Conservation (phyloP, 2,329 filamentous ascomycete genomes). For the Aspergillus ustus region DNA sequence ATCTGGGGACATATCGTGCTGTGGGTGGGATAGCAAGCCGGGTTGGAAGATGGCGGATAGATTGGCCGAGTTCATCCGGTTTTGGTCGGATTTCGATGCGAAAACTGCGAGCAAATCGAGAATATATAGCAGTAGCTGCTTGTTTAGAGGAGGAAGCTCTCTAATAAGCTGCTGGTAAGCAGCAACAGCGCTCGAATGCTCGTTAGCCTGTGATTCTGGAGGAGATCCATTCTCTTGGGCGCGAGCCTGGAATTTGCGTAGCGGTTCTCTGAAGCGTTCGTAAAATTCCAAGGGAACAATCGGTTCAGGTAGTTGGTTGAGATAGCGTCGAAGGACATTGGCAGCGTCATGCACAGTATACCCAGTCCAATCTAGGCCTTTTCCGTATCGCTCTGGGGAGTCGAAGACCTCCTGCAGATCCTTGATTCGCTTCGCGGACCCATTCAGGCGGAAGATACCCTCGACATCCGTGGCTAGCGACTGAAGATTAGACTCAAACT, state of each 20-base stretch:
- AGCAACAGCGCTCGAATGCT: conserved; percentile 74
- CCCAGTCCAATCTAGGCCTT: conserved; percentile 94
- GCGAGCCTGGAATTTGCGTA: conserved; percentile 71
- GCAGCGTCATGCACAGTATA: conserved; percentile 98
- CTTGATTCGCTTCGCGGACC: conserved; percentile 97
- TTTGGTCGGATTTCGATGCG: conserved; percentile 92
- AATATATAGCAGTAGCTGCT: conserved; percentile 92
- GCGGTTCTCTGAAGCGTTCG: conserved; percentile 83
- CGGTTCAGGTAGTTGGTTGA: conserved; percentile 94
- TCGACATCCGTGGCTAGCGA: conserved; percentile 83
- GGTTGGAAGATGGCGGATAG: conserved; percentile 97
- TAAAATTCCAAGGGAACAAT: conserved; percentile 96
- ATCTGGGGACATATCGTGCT: conserved; percentile 91
- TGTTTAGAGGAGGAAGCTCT: conserved; percentile 87
- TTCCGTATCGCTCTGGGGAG: conserved; percentile 92
- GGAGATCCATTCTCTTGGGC: conserved; percentile 71
- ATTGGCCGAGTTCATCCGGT: conserved; percentile 95
- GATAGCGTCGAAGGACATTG: conserved; percentile 91
- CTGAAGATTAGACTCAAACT: not conserved
- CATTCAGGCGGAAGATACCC: conserved; percentile 93
- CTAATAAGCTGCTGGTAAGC: conserved; percentile 91
- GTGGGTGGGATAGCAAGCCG: conserved; percentile 89
- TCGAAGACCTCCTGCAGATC: conserved; percentile 91
- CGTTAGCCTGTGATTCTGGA: conserved; percentile 73
- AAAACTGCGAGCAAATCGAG: conserved; percentile 95